Evolutionary conservation across 768 basidiomycete genomes (phyloP).

Genomic region (Lentinula sp.): DNA sequence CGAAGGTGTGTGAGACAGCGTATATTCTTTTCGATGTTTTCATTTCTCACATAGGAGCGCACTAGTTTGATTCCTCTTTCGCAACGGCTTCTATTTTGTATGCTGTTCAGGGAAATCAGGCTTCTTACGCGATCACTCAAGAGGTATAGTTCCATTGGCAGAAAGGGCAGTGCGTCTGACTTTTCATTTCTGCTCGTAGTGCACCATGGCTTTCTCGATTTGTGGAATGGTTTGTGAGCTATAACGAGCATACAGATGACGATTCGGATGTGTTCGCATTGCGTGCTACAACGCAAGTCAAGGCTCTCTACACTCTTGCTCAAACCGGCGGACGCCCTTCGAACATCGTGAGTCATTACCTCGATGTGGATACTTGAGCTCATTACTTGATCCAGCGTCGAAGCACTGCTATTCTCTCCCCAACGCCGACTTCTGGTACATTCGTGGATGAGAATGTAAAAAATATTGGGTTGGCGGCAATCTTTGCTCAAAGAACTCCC

Average conservation of each 20-base stretch:
- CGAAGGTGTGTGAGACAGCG: slow-evolving; percentile 36
- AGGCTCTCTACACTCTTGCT: slow-evolving; percentile 46
- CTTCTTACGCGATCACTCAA: slow-evolving; percentile 59
- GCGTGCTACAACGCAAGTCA: slow-evolving; percentile 34
- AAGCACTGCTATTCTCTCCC: slow-evolving; percentile 33
- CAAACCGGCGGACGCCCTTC: slow-evolving; percentile 37
- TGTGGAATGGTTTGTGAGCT: slow-evolving; percentile 37
- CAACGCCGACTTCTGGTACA: not conserved
- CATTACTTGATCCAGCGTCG: slow-evolving; percentile 25
- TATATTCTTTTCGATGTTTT: not conserved
- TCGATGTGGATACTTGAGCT: not conserved
- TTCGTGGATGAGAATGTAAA: slow-evolving; percentile 2
- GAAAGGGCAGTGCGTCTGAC: not conserved
- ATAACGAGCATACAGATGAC: slow-evolving; percentile 27
- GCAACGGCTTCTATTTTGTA: slow-evolving; percentile 53
- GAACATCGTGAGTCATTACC: slow-evolving; percentile 30
- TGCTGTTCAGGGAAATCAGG: slow-evolving; percentile 60
- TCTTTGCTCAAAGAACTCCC: slow-evolving; percentile 29
- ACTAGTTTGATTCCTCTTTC: slow-evolving; percentile 42
- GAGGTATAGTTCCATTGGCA: slow-evolving; percentile 34
- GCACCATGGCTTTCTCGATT: slow-evolving; percentile 41
- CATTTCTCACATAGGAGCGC: slow-evolving; percentile 40
- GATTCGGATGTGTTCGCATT: slow-evolving; percentile 38
- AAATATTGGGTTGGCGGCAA: slow-evolving; percentile 24
- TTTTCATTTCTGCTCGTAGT: slow-evolving; percentile 18